phyloP scores from a whole-genome alignment of 1,284 basidiomycete species.

The Wallemia mellicola region DNA sequence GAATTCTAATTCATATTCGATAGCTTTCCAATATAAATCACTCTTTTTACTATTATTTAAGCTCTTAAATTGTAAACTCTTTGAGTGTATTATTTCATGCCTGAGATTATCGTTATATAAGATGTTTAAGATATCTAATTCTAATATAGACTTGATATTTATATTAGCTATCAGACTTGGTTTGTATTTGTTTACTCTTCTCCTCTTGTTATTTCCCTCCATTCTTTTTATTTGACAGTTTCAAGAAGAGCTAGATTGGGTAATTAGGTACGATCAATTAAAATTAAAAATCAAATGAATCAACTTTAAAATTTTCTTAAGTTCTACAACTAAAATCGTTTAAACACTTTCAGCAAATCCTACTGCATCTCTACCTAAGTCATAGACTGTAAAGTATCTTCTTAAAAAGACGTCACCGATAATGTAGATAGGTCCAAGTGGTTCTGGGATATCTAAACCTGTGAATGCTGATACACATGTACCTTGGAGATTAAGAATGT shows the following conservation, averaged over 20 bases:
- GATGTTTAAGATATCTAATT: not conserved
- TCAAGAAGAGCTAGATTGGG: not conserved
- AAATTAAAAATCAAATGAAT: not conserved
- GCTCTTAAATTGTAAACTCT: not conserved
- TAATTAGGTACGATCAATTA: not conserved
- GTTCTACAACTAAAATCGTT: conserved; percentile 5
- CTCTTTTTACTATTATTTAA: not conserved
- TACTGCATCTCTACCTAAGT: conserved; percentile 52
- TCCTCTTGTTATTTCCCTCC: not conserved
- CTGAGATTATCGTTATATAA: not conserved
- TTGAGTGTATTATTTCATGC: not conserved
- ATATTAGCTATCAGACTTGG: not conserved
- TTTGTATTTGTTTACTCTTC: not conserved
- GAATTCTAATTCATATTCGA: not conserved
- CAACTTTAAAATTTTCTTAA: not conserved
- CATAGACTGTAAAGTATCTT: conserved; percentile 80
- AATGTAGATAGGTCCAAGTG: conserved; percentile 70
- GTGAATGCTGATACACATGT: conserved; percentile 87
- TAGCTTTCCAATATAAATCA: not conserved
- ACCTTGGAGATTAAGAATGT: conserved; percentile 58
- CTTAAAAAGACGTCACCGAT: conserved; percentile 61
- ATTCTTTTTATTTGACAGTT: not conserved
- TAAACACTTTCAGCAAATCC: conserved; percentile 37
- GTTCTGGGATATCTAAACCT: conserved; percentile 67
- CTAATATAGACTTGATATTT: not conserved